Conservation (phyloP, 75 land plant genomes). For the Gnetum montanum region DNA sequence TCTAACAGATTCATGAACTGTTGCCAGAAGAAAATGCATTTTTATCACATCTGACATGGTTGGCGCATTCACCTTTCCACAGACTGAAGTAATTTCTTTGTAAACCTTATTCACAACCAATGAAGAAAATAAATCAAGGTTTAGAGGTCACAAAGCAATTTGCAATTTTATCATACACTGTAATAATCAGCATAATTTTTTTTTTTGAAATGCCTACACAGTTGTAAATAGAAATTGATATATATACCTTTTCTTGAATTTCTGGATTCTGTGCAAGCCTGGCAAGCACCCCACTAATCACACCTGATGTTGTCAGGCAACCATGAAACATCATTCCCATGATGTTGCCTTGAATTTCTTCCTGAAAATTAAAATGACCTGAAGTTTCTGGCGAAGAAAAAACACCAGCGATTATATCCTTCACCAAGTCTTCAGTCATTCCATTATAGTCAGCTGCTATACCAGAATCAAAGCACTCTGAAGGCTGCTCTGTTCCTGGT, state of each 20-base stretch:
- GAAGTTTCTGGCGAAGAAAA: slow-evolving; percentile 5
- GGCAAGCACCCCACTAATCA: slow-evolving; percentile 33
- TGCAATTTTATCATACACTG: too few relatives aligned
- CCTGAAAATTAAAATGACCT: slow-evolving; percentile 8
- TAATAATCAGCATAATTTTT: too few relatives aligned
- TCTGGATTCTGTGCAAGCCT: slow-evolving; percentile 46
- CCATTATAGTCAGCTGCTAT: background rate
- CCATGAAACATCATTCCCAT: slow-evolving; percentile 63
- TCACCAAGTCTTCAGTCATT: slow-evolving; percentile 3
- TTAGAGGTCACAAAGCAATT: too few relatives aligned
- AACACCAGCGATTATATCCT: slow-evolving; percentile 8
- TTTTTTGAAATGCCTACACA: too few relatives aligned
- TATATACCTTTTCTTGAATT: slow-evolving; percentile 46
- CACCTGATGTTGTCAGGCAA: slow-evolving; percentile 32
- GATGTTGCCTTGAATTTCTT: slow-evolving; percentile 36
- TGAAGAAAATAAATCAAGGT: background rate
- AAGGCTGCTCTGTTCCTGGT: background rate
- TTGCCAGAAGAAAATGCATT: slow-evolving; percentile 41
- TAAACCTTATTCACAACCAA: too few relatives aligned
- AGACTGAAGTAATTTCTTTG: slow-evolving; percentile 25
- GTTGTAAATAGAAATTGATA: too few relatives aligned
- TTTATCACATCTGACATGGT: slow-evolving; percentile 14
- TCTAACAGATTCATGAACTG: slow-evolving; percentile 60
- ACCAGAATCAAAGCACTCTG: slow-evolving; percentile 2
- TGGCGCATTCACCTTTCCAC: background rate